Evolutionary conservation across 2,329 filamentous ascomycete genomes (phyloP).

Genomic region (Pestalotiopsis sp.): DNA sequence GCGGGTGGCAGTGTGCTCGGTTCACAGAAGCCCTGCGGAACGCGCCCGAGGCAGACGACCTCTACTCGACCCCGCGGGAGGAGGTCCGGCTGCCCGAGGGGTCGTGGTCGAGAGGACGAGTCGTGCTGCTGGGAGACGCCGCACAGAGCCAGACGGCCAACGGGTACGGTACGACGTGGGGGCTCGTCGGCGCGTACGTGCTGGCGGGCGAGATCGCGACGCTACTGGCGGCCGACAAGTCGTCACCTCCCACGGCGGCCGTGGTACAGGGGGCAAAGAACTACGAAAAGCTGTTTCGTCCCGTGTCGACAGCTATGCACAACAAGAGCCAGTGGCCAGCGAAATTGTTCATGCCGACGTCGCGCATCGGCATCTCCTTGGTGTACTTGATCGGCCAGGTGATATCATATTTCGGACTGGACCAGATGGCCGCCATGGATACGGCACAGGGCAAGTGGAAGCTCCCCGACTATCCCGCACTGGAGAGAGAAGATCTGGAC

Average conservation of each 20-base stretch:
- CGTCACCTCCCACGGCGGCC: not conserved
- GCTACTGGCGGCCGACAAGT: not conserved
- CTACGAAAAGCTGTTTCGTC: slow-evolving; percentile 9
- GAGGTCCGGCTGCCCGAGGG: not conserved
- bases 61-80: not conserved
- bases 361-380: not conserved
- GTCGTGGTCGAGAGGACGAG: not conserved
- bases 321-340: not conserved
- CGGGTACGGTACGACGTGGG: not conserved
- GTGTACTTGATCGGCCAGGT: not conserved
- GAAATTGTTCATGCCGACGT: not conserved
- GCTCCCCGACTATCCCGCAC: not conserved
- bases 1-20: slow-evolving; percentile 11
- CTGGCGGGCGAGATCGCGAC: not conserved
- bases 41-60: slow-evolving; percentile 2
- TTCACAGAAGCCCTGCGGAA: slow-evolving; percentile 26
- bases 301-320: slow-evolving; percentile 1
- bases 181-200: not conserved
- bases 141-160: not conserved
- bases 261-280: slow-evolving; percentile 7
- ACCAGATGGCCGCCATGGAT: not conserved
- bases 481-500: not conserved
- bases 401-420: not conserved
- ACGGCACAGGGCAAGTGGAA: not conserved
- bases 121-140: slow-evolving; percentile 1